Base-by-base conservation (phyloP, 2,329 filamentous ascomycete genomes). In the Calycina marina region DNA sequence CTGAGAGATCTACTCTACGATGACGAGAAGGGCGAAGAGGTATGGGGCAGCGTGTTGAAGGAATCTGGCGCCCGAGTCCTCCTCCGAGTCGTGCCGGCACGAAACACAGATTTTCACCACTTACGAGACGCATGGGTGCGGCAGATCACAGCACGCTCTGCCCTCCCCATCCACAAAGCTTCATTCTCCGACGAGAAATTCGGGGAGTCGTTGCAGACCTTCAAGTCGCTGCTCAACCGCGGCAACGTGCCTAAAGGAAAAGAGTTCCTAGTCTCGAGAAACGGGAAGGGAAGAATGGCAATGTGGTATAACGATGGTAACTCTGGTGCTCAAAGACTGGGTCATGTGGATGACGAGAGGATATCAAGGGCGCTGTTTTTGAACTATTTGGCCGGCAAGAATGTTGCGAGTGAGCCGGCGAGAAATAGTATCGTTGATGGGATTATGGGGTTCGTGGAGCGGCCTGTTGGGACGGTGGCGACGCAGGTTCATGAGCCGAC, bases 101-200 rank as follows among this genome's bases (percentile, higher is more conserved):
- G 84, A 22, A 85, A 92, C 56, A 98, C 90, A 12, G 86, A 96
- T 56, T 96, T 94, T 56, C 73, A 77, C 43, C 90, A 98, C 55
- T 57, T 98, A 40, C 72, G 88, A 25, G 90, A 98, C 51, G 90
- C 82, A 1, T 92, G 86, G 61, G 82, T 94, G 37, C 72, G 85
- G 4, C 80, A 82, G 14, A 78, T 98, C 41, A 80, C 81, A 33
- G 77, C 71, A 6, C 72, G 79, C 18, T 77, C 78, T 2, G 65
- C 75, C 40, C 62, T 65, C 14, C 20, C 40, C 11, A 28, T 27
- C n/a, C 14, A 67, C 24, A 60, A 67, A 25, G 57, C 60, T 18
- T 56, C 57, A 2, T 64, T 72, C 52, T 64, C 69, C 14, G 80
- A 88, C 43, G 83, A 90, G 40, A 63, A 61, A 0, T 96, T 96